These are phyloP conservation scores for Chlorella vulgaris DNA, from an alignment of 139 green algal species.

Conservation along the genomic window DNA sequence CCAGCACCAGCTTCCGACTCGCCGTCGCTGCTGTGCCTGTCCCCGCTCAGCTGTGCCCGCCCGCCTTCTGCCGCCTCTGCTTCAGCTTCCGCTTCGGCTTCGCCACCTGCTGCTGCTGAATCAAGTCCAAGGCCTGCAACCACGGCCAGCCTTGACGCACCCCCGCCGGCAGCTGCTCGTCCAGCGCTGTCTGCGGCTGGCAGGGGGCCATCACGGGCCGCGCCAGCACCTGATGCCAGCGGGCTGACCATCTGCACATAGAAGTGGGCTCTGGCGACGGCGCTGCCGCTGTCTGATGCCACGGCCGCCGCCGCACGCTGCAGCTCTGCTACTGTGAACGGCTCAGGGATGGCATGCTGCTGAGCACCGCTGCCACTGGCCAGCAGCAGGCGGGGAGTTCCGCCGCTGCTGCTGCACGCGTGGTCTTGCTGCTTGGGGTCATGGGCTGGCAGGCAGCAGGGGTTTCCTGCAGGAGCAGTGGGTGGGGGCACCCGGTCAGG, in stretches of 20 bases:
- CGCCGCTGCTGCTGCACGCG: conserved; percentile 4
- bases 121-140: background rate
- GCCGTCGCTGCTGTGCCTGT: background rate
- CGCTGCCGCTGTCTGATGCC: conserved; percentile 5
- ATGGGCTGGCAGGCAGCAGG: conserved; percentile 20
- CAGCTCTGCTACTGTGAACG: conserved; percentile 25
- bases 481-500: no score
- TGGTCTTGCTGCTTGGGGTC: conserved; percentile 17
- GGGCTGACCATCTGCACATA: background rate
- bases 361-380: conserved; percentile 14
- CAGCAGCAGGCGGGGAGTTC: background rate
- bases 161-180: no score
- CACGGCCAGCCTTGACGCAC: no score
- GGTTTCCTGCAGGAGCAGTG: conserved; percentile 19
- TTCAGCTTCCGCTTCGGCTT: background rate
- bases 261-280: background rate
- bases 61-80: background rate
- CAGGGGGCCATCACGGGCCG: background rate
- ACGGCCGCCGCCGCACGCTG: conserved; percentile 14
- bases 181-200: no score
- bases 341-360: conserved; percentile 24
- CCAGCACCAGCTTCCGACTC: background rate
- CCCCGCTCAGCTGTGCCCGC: background rate
- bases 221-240: background rate
- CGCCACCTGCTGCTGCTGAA: background rate